Conservation (phyloP, 768 basidiomycete genomes). For the Candolleomyces aberdarensis region DNA sequence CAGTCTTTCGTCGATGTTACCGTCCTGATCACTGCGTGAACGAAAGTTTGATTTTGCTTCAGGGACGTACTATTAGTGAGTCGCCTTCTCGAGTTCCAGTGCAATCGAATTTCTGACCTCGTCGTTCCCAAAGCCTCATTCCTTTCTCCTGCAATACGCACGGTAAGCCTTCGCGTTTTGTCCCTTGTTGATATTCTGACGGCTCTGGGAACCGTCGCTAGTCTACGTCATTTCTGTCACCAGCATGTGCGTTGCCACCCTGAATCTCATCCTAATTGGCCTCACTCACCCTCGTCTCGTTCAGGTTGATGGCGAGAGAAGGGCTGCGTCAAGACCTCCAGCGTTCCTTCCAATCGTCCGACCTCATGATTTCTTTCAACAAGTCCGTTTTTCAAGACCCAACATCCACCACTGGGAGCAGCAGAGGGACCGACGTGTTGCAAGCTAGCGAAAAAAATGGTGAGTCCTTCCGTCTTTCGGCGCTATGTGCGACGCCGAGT, state of each 20-base stretch:
- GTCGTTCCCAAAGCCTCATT: background rate
- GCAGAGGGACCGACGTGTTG: too few species aligned
- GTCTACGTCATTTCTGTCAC: conserved; percentile 1
- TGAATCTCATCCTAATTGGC: background rate
- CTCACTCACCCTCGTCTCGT: background rate
- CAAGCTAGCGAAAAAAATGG: too few species aligned
- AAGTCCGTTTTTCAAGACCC: too few species aligned
- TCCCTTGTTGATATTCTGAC: background rate
- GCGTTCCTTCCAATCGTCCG: background rate
- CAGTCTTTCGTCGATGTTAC: background rate
- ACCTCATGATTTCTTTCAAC: background rate
- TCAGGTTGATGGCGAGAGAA: background rate
- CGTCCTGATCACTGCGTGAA: background rate
- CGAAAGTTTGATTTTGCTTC: conserved; percentile 1
- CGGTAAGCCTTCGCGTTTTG: background rate
- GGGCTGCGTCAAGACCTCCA: background rate
- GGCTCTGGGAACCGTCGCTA: background rate
- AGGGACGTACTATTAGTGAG: background rate
- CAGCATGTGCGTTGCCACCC: background rate
- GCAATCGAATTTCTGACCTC: background rate
- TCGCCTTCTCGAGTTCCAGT: background rate
- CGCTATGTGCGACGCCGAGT: too few species aligned
- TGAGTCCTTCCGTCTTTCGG: too few species aligned
- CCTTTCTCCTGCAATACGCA: conserved; percentile 2
- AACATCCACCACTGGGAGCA: too few species aligned